Conservation (phyloP, 805 yeast species). For the Saturnispora halmiae region DNA sequence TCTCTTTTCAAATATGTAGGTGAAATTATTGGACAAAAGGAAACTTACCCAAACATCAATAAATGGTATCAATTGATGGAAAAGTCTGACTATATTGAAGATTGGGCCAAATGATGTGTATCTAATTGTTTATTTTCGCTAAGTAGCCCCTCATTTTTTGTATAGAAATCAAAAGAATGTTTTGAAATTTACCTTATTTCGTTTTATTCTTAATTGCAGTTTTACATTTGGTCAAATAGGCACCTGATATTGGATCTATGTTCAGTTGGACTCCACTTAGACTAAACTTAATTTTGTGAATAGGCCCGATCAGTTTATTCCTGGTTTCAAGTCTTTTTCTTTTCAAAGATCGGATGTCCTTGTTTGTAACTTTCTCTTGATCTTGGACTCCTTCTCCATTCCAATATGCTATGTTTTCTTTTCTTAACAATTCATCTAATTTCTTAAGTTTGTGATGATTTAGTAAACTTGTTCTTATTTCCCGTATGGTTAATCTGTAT, state of each 20-base stretch:
- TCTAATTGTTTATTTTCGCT: neutral
- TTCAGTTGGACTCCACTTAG: conserved; percentile 31
- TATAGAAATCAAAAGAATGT: too few relatives aligned
- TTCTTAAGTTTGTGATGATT: conserved; percentile 34
- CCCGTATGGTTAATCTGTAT: conserved; percentile 41
- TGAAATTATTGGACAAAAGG: neutral
- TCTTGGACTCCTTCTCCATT: neutral
- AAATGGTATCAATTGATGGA: conserved; percentile 30
- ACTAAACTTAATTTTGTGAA: conserved; percentile 29
- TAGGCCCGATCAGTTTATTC: conserved; percentile 28
- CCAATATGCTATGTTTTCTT: conserved; percentile 8
- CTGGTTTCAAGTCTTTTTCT: conserved; percentile 12
- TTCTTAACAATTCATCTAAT: conserved; percentile 25
- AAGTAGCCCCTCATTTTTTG: neutral
- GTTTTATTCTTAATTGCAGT: neutral
- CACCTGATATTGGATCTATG: conserved; percentile 32
- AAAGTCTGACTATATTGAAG: neutral
- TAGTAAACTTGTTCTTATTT: conserved; percentile 31
- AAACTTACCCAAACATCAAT: conserved; percentile 32
- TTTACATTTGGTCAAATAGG: conserved; percentile 13
- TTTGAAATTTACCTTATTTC: neutral
- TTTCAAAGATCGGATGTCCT: conserved; percentile 1
- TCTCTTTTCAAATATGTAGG: neutral
- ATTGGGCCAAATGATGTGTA: neutral
- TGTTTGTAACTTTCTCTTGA: conserved; percentile 4